Percentiles rank a stretch among this genome's conserved stretches.
These are phyloP conservation scores for Suhomyces bokatorum DNA, from an alignment of 1,139 yeast genomes.

Conservation along the genomic window DNA sequence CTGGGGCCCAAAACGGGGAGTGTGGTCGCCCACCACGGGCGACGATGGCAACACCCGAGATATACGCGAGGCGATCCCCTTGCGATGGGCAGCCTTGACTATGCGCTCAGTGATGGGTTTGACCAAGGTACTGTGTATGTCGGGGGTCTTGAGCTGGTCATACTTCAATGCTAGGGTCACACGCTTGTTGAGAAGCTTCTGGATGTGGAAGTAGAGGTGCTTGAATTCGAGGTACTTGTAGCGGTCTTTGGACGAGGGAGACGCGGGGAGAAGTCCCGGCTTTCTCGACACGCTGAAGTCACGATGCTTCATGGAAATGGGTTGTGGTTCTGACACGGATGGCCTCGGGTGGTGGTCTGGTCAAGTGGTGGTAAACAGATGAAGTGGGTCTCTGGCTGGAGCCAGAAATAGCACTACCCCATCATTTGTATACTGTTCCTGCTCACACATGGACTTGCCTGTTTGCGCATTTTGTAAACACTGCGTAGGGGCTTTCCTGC, in stretches of 20 bases:
- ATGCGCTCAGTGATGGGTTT: slow-evolving; percentile 48
- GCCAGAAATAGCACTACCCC: slow-evolving; percentile 4
- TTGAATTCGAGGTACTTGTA: slow-evolving; percentile 36
- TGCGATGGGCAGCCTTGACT: slow-evolving; percentile 25
- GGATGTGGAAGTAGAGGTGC: slow-evolving; percentile 40
- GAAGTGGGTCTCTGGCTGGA: not conserved
- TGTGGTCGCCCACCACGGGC: slow-evolving; percentile 14
- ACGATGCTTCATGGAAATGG: slow-evolving; percentile 8
- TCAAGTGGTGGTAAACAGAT: not conserved
- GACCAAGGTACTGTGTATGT: slow-evolving; percentile 49
- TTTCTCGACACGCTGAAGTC: slow-evolving; percentile 11
- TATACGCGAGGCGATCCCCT: slow-evolving; percentile 13
- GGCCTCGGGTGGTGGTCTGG: too few species aligned
- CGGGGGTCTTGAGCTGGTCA: slow-evolving; percentile 59
- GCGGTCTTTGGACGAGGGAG: slow-evolving; percentile 12
- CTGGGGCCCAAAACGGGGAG: slow-evolving; percentile 25
- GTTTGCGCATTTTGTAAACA: slow-evolving; percentile 11
- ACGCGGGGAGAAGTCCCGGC: slow-evolving; percentile 1
- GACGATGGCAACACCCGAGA: slow-evolving; percentile 12
- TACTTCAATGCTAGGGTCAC: slow-evolving; percentile 52
- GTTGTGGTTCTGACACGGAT: too few species aligned
- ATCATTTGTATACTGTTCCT: not conserved
- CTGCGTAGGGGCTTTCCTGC: not conserved
- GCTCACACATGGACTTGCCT: slow-evolving; percentile 1
- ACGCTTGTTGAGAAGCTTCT: slow-evolving; percentile 37